Percentiles rank a stretch among this genome's conserved stretches.
Evolutionary conservation across 1,284 basidiomycete species (phyloP).

Genomic region (Meripilus lineatus): DNA sequence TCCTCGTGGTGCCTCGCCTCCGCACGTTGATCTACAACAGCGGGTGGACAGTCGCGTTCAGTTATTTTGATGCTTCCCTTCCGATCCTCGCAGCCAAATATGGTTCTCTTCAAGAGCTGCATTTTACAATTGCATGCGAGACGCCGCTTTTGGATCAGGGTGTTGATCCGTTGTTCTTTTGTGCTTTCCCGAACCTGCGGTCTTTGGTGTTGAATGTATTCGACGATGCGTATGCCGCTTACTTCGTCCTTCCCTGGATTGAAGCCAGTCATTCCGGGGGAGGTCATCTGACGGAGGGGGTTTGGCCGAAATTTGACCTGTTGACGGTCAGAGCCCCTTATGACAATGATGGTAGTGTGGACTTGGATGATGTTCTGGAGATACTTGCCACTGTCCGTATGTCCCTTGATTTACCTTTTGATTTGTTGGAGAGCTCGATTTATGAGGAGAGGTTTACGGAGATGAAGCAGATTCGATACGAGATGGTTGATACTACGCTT

Average conservation of each 20-base stretch:
- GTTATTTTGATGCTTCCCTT: slow-evolving; percentile 5
- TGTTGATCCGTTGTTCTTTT: slow-evolving; percentile 6
- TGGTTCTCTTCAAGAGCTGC: slow-evolving; percentile 2
- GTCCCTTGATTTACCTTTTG: slow-evolving; percentile 7
- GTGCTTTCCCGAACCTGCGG: slow-evolving; percentile 11
- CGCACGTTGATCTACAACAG: slow-evolving; percentile 8
- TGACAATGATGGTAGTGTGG: slow-evolving; percentile 2
- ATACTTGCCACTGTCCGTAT: slow-evolving; percentile 7
- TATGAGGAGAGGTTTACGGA: background rate
- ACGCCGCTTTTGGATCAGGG: background rate
- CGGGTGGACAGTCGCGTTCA: slow-evolving; percentile 5
- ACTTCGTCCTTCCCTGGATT: slow-evolving; percentile 9
- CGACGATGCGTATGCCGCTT: slow-evolving; percentile 6
- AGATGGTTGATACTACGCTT: too few species aligned
- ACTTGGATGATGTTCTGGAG: slow-evolving; percentile 7
- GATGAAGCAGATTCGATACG: slow-evolving; percentile 1
- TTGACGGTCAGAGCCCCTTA: slow-evolving; percentile 12
- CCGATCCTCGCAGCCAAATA: slow-evolving; percentile 7
- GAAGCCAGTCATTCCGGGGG: too few species aligned
- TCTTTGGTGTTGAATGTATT: slow-evolving; percentile 8
- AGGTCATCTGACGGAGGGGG: too few species aligned
- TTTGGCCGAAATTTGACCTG: slow-evolving; percentile 12
- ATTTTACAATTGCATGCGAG: slow-evolving; percentile 3
- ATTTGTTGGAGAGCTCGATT: slow-evolving; percentile 4
- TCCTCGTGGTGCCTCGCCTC: slow-evolving; percentile 8